Evolutionary conservation across 1,284 basidiomycete species (phyloP).

Genomic region (Tausonia pullulans): DNA sequence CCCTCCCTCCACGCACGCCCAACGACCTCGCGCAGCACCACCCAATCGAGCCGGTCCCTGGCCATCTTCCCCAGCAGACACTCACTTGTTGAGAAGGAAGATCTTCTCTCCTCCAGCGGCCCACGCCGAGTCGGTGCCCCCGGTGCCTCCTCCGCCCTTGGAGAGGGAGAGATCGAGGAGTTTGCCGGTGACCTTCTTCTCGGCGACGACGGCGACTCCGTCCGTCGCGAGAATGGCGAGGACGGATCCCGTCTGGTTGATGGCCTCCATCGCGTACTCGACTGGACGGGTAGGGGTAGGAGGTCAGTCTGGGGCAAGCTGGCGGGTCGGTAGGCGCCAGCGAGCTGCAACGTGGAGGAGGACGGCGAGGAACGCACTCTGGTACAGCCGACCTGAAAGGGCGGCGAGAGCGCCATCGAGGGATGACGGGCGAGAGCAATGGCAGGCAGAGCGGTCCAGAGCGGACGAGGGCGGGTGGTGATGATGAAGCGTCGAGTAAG

Average conservation of each 20-base stretch:
- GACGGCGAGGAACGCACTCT: slow-evolving; percentile 48
- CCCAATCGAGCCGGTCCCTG: too few relatives aligned
- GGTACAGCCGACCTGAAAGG: slow-evolving; percentile 66
- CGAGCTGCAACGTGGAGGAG: not conserved
- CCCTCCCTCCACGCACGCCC: too few relatives aligned
- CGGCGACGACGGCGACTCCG: slow-evolving; percentile 93
- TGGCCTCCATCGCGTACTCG: slow-evolving; percentile 99
- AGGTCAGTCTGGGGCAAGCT: slow-evolving; percentile 25
- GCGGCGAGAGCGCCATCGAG: slow-evolving; percentile 11
- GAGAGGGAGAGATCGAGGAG: slow-evolving; percentile 75
- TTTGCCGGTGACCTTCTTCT: slow-evolving; percentile 99
- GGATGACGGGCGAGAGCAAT: not conserved
- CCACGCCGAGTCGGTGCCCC: slow-evolving; percentile 45
- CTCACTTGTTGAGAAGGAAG: slow-evolving; percentile 69
- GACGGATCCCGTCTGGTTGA: slow-evolving; percentile 92
- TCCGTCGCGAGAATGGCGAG: slow-evolving; percentile 89
- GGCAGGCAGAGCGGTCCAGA: not conserved
- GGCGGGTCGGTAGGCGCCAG: not conserved
- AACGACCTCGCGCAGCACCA: too few relatives aligned
- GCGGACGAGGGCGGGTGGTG: not conserved
- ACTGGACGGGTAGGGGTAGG: slow-evolving; percentile 43
- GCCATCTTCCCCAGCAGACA: not conserved
- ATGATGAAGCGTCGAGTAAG: not conserved
- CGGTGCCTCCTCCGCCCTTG: slow-evolving; percentile 50
- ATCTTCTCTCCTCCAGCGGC: slow-evolving; percentile 97